A percentile compares a stretch with the other conserved stretches of the same genome.
phyloP scores from a whole-genome alignment of 2,329 filamentous ascomycete species.

The Penicillium sp. region DNA sequence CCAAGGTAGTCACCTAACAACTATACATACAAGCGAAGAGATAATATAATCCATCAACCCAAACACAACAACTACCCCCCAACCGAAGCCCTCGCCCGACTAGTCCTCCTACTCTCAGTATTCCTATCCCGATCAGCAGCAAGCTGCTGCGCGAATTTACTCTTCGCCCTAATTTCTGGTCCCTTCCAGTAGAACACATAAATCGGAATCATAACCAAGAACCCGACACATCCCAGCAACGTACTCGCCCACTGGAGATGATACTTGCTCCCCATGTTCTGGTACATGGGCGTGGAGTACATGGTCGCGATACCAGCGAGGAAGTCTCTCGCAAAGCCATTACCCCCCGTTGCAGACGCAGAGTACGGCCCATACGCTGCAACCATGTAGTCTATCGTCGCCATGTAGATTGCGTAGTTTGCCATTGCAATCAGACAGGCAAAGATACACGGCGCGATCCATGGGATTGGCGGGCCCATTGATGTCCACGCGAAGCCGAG shows the following conservation, averaged over 20 bases:
- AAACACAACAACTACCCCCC: conserved; percentile 1
- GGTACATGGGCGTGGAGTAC: conserved; percentile 65
- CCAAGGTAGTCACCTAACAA: too few species aligned
- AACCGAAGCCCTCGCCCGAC: conserved; percentile 6
- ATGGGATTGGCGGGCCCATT: conserved; percentile 62
- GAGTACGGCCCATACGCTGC: conserved; percentile 72
- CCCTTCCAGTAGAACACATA: conserved; percentile 60
- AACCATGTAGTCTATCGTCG: conserved; percentile 76
- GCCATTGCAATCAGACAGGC: conserved; percentile 67
- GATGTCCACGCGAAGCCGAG: conserved; percentile 70
- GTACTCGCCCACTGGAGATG: conserved; percentile 57
- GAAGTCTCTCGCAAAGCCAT: conserved; percentile 72
- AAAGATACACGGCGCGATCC: conserved; percentile 68
- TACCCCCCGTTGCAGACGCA: conserved; percentile 72
- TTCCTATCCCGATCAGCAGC: conserved; percentile 20
- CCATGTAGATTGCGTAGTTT: conserved; percentile 74
- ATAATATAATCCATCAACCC: not conserved
- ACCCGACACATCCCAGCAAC: conserved; percentile 52
- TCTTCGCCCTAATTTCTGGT: conserved; percentile 49
- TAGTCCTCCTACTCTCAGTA: conserved; percentile 14
- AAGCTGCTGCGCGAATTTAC: conserved; percentile 25
- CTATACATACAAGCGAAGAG: not conserved
- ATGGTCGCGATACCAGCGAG: conserved; percentile 70
- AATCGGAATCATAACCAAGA: conserved; percentile 55
- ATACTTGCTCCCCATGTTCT: conserved; percentile 44